Evolutionary conservation across 257 asterid species (phyloP), one percentile per base, ranked within the genome.

Genomic region (Parsonsia alboflavescens): DNA sequence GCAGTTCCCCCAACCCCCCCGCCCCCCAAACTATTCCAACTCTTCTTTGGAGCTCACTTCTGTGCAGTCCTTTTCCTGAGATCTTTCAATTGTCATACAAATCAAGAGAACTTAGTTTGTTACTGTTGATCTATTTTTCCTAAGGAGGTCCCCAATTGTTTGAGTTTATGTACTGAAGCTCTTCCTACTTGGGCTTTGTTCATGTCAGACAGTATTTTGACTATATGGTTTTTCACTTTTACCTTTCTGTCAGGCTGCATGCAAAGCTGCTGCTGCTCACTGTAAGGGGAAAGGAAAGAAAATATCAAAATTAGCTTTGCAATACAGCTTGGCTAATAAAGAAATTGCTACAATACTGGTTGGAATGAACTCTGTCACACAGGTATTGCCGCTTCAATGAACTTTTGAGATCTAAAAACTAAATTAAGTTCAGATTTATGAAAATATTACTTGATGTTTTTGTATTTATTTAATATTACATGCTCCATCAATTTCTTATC

Each of bases 281-380:
- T 92, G 96, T 79, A 90, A 89, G 73, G 87, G 71, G 84, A 88
- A 82, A 72, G 91, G 96, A 68, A 88, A 89, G 84, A 86, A 79
- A 68, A 80, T 95, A 80, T 82, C 98, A n/a, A 90, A 92, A 80
- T 56, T 90, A 68, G 92, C 99, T 63, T 36, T 95, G 89, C 96
- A 95, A 73, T 92, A 84, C 89, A 88, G 96, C 86, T 84, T 95
- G 78, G 84, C 86, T 33, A 92, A 95, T 78, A 85, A 84, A 76
- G 96, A 83, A 44, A 89, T 95, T 67, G 87, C 97, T 44, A 85
- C 97, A 1, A 71, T 92, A 73, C 87, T 95, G 82, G 98, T 95
- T 57, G 99, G 99, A 57, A 95, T 95, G 98, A 85, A 83, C 82
- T 95, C 99, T 26, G 85, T 86, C 61, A 73, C 82, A 78, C 96